A percentile compares a stretch with the other conserved stretches of the same genome.
phyloP scores from a whole-genome alignment of 305 asterid genomes.

The Lippia alba region DNA sequence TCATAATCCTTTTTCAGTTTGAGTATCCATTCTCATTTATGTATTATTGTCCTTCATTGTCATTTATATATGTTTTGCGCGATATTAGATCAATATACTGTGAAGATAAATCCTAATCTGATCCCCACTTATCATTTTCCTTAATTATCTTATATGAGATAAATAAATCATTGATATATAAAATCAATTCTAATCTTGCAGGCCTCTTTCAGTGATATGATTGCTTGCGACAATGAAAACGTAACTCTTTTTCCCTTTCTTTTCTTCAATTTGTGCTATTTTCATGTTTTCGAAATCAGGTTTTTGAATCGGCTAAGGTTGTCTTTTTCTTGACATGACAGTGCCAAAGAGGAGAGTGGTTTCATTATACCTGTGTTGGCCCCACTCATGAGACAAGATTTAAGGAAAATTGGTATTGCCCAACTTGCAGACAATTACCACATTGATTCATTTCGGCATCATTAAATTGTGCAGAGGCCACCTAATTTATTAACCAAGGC shows the following conservation, averaged over 20 bases:
- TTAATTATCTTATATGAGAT: slow-evolving; percentile 19
- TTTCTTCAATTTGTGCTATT: slow-evolving; percentile 19
- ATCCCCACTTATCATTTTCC: background rate
- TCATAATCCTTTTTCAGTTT: slow-evolving; percentile 3
- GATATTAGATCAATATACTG: background rate
- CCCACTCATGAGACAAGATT: slow-evolving; percentile 95
- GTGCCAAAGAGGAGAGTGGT: slow-evolving; percentile 99
- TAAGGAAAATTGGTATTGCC: slow-evolving; percentile 67
- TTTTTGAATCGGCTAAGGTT: slow-evolving; percentile 20
- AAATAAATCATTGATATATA: slow-evolving; percentile 21
- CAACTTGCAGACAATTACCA: slow-evolving; percentile 34
- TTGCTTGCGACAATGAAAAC: slow-evolving; percentile 97
- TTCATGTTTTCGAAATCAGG: background rate
- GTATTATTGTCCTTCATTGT: background rate
- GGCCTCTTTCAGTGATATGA: slow-evolving; percentile 99
- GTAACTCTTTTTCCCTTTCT: slow-evolving; percentile 45
- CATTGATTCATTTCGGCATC: slow-evolving; percentile 46
- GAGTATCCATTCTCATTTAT: background rate
- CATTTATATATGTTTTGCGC: background rate
- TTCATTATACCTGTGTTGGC: slow-evolving; percentile 94
- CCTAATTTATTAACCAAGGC: slow-evolving; percentile 63
- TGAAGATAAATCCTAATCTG: no score
- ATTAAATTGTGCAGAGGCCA: slow-evolving; percentile 70
- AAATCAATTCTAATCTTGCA: slow-evolving; percentile 43
- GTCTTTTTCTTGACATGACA: slow-evolving; percentile 36